Percentiles rank a stretch among this genome's conserved stretches.
phyloP scores from a whole-genome alignment of 148 eudicot genomes.

The Rhododendron henanense region DNA sequence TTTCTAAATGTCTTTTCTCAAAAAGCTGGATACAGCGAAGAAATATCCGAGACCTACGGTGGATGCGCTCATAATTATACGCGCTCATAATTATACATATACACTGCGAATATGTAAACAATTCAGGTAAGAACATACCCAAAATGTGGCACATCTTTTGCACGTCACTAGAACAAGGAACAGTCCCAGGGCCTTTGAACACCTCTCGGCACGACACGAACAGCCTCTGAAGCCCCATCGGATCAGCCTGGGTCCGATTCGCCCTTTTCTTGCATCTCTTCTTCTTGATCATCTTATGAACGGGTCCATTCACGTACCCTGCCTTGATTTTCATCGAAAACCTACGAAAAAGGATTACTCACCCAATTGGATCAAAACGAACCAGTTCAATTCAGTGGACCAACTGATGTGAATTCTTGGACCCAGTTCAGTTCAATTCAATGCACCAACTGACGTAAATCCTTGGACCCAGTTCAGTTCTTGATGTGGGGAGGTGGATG shows the following conservation, averaged over 20 bases:
- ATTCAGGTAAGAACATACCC: conserved; percentile 27
- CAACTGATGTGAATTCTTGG: background rate
- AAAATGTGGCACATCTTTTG: conserved; percentile 48
- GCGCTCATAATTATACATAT: background rate
- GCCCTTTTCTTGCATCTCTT: conserved; percentile 31
- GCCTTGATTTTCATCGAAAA: conserved; percentile 30
- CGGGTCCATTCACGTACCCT: conserved; percentile 17
- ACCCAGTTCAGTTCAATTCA: background rate
- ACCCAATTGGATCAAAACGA: background rate
- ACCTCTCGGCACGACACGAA: conserved; percentile 45
- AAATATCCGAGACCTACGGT: too few relatives aligned
- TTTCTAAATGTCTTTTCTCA: too few relatives aligned
- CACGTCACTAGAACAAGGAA: conserved; percentile 54
- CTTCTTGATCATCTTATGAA: conserved; percentile 35
- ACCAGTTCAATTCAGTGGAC: background rate
- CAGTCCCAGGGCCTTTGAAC: conserved; percentile 63
- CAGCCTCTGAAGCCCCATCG: conserved; percentile 44
- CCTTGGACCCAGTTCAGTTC: background rate
- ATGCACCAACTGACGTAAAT: background rate
- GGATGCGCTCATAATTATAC: too few relatives aligned
- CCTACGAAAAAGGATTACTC: background rate
- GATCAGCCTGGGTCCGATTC: conserved; percentile 13
- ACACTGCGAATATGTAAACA: background rate
- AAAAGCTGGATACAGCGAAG: too few relatives aligned
- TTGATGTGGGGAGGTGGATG: conserved; percentile 2